phyloP scores from a whole-genome alignment of 768 basidiomycete genomes.

The Boletellus emodensis region DNA sequence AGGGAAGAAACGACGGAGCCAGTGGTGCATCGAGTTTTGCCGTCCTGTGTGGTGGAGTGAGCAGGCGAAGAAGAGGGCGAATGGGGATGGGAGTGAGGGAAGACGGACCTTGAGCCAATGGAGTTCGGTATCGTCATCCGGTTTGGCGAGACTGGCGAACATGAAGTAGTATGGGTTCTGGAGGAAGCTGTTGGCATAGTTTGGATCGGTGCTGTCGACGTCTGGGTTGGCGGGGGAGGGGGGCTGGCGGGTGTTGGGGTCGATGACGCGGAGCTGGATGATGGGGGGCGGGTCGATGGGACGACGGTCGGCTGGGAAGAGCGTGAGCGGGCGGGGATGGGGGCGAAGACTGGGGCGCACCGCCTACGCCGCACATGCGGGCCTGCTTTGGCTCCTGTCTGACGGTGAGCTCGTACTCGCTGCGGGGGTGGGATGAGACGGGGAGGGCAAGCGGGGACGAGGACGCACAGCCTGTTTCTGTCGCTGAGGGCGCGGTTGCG shows the following conservation, averaged over 20 bases:
- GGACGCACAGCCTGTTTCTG: conserved; percentile 36
- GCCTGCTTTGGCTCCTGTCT: conserved; percentile 92
- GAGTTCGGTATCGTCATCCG: conserved; percentile 83
- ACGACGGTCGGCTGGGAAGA: conserved; percentile 75
- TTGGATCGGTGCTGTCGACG: conserved; percentile 33
- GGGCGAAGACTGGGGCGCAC: conserved; percentile 40
- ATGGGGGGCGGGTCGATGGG: conserved; percentile 97
- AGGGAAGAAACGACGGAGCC: conserved; percentile 87
- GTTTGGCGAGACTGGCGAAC: conserved; percentile 87
- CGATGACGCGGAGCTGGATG: conserved; percentile 87
- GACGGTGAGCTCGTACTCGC: conserved; percentile 81
- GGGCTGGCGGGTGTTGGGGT: conserved; percentile 44
- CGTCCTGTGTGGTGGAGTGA: conserved; percentile 55
- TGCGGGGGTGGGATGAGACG: conserved; percentile 29
- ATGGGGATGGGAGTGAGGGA: neutral
- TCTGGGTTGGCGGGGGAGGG: conserved; percentile 28
- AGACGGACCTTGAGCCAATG: conserved; percentile 73
- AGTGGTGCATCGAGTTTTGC: conserved; percentile 86
- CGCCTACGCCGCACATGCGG: conserved; percentile 86
- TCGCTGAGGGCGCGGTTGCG: conserved; percentile 29
- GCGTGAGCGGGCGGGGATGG: neutral
- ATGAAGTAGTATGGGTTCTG: conserved; percentile 96
- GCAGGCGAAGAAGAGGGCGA: neutral
- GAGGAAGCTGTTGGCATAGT: conserved; percentile 59
- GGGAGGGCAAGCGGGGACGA: neutral